Percentiles rank a stretch among this genome's conserved stretches.
phyloP scores from a whole-genome alignment of 805 yeast species.

The Sugiyamaella floridensis region DNA sequence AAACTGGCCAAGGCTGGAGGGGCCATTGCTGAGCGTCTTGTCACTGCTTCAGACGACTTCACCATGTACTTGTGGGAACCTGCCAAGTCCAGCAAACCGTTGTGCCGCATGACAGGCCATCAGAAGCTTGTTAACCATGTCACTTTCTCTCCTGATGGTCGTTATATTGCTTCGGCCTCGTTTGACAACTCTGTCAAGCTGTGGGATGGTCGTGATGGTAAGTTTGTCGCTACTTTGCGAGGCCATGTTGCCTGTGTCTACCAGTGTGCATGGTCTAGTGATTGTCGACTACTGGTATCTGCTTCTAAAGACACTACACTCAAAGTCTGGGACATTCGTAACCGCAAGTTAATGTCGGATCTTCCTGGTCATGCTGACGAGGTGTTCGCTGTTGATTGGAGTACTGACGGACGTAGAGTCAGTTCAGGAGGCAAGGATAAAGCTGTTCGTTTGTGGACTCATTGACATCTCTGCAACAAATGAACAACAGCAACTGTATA shows the following conservation, averaged over 20 bases:
- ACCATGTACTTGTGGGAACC: conserved; percentile 99
- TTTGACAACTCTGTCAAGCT: conserved; percentile 92
- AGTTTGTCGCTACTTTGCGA: conserved; percentile 79
- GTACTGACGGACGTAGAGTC: conserved; percentile 85
- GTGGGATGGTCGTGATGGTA: conserved; percentile 95
- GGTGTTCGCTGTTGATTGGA: conserved; percentile 97
- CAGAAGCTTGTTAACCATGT: conserved; percentile 96
- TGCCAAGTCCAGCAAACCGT: conserved; percentile 65
- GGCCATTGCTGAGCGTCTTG: conserved; percentile 61
- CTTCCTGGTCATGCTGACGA: conserved; percentile 96
- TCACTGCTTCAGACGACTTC: conserved; percentile 94
- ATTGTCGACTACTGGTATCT: conserved; percentile 81
- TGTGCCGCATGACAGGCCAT: conserved; percentile 94
- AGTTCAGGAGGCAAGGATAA: conserved; percentile 98
- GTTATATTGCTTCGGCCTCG: conserved; percentile 83
- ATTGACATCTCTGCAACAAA: conserved; percentile 17
- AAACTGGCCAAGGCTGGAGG: conserved; percentile 58
- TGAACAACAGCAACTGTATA: background rate
- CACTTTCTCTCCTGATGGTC: conserved; percentile 91
- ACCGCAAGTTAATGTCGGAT: conserved; percentile 77
- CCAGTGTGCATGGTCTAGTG: conserved; percentile 97
- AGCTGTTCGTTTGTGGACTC: conserved; percentile 88
- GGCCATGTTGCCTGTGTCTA: conserved; percentile 98
- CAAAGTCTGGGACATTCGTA: conserved; percentile 92
- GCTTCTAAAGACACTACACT: conserved; percentile 94